A percentile compares a stretch with the other conserved stretches of the same genome.
These are phyloP conservation scores for Groenewaldozyma sp. DNA, from an alignment of 1,139 yeast species.

Conservation along the genomic window DNA sequence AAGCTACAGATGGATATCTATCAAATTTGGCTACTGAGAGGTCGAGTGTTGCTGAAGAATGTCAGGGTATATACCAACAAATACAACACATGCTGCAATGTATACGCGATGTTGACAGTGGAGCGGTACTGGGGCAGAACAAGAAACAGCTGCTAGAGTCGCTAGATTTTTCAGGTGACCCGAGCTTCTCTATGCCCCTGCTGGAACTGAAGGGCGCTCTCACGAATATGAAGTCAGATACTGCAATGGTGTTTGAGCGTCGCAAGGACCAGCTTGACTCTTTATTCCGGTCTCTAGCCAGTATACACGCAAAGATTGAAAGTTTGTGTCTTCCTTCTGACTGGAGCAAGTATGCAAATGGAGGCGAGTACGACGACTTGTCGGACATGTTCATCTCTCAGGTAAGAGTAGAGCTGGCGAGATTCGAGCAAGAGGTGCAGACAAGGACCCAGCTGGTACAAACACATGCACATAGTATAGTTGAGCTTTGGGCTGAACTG, in stretches of 20 bases:
- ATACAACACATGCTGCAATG: constrained; percentile 22
- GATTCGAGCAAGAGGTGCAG: constrained; percentile 22
- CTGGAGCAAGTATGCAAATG: too few species aligned
- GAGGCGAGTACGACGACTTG: too few species aligned
- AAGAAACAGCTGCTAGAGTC: too few species aligned
- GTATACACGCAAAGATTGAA: too few species aligned
- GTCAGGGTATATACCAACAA: constrained; percentile 19
- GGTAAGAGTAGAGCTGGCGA: constrained; percentile 22
- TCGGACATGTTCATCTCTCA: constrained; percentile 16
- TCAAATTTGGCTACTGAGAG: too few species aligned
- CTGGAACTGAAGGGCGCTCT: neutral
- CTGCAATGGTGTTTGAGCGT: neutral
- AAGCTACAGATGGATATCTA: too few species aligned
- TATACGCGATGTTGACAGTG: constrained; percentile 21
- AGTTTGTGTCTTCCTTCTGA: too few species aligned
- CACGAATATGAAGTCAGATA: neutral
- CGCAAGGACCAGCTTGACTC: neutral
- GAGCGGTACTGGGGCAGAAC: constrained; percentile 9
- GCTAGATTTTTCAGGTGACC: too few species aligned
- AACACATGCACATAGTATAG: constrained; percentile 21
- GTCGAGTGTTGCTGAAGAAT: constrained; percentile 20
- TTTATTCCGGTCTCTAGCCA: too few species aligned
- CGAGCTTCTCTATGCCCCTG: too few species aligned
- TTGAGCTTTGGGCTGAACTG: constrained; percentile 28
- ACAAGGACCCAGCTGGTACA: constrained; percentile 19